Evolutionary conservation across 257 asterid genomes (phyloP).

Genomic region (Nicotiana obtusifolia): DNA sequence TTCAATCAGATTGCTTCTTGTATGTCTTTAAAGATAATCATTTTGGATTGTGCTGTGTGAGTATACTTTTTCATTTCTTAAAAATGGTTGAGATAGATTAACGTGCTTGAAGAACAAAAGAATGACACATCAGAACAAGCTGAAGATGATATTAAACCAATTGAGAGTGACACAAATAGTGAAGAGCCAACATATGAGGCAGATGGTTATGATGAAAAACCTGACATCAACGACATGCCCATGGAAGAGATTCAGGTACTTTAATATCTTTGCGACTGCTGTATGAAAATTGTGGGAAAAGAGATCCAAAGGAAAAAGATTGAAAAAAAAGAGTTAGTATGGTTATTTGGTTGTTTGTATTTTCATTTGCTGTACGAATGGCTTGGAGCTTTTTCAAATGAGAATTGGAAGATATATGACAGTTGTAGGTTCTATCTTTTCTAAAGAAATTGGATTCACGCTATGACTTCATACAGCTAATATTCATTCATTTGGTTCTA

Average conservation of each 20-base stretch:
- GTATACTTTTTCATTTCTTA: neutral
- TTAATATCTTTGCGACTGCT: neutral
- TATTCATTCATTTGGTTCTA: neutral
- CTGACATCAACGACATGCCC: slow-evolving; percentile 81
- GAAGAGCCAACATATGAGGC: slow-evolving; percentile 39
- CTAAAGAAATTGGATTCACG: neutral
- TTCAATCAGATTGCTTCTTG: neutral
- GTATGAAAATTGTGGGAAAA: neutral
- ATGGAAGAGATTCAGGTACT: slow-evolving; percentile 62
- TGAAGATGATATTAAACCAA: slow-evolving; percentile 60
- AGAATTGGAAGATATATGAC: neutral
- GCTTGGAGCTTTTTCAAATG: neutral
- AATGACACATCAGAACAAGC: slow-evolving; percentile 52
- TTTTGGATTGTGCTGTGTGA: neutral
- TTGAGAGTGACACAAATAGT: slow-evolving; percentile 34
- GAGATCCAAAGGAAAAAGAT: neutral
- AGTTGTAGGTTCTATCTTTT: neutral
- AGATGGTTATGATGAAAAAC: slow-evolving; percentile 65
- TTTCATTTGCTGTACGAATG: neutral
- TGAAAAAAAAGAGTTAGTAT: neutral
- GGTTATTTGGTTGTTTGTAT: neutral
- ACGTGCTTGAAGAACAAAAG: slow-evolving; percentile 77
- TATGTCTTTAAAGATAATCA: neutral
- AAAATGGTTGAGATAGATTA: slow-evolving; percentile 36
- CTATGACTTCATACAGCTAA: neutral